Evolutionary conservation across 2,329 filamentous ascomycete species (phyloP), one percentile per base, ranked within the genome.

Genomic region (Clonostachys solani): DNA sequence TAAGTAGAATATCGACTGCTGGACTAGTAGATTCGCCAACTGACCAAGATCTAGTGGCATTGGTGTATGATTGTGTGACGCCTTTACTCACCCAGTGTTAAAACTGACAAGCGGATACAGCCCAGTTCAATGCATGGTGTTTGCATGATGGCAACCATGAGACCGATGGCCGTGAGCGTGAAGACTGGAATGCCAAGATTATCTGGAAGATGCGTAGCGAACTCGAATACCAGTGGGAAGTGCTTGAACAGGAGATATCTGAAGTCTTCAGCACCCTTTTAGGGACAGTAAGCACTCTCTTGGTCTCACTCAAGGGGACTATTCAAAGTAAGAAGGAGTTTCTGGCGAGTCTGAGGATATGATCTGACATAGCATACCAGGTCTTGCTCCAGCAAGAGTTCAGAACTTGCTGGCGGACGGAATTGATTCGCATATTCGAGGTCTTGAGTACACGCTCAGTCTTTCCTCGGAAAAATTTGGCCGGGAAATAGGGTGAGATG

Each of bases 191-290:
- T 16, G 45, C 56, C 13, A 50, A 60, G n/a, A 57, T 65, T 10
- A 62, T 62, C 36, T 60, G 55, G 56, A 62, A 62, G 37, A 62
- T 64, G 62, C 55, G 55, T 6, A 54, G 51, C 45, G 62, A 64
- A 37, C 47, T 63, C 3, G 57, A 51, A 8, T 52, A 37, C 12
- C 50, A 55, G 34, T 64, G 61, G 62, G 54, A 57, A 7, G 43
- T 60, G 2, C 41, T 64, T 5, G 55, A 62, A 45, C 61, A 64
- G 13, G 58, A 64, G n/a, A 49, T 51, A 4, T 8, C 49, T 0
- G 46, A 40, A 1, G 46, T 34, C 6, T 55, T 57, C 29, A 16
- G 23, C n/a, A 34, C 19, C 33, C 34, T 46, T 33, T 35, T 38
- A 34, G 13, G 36, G 5, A 15, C 40, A 13, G 6, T 49, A n/a